A percentile compares a stretch with the other conserved stretches of the same genome.
Evolutionary conservation across 768 basidiomycete genomes (phyloP).

Genomic region (Macrocybe gigantea): DNA sequence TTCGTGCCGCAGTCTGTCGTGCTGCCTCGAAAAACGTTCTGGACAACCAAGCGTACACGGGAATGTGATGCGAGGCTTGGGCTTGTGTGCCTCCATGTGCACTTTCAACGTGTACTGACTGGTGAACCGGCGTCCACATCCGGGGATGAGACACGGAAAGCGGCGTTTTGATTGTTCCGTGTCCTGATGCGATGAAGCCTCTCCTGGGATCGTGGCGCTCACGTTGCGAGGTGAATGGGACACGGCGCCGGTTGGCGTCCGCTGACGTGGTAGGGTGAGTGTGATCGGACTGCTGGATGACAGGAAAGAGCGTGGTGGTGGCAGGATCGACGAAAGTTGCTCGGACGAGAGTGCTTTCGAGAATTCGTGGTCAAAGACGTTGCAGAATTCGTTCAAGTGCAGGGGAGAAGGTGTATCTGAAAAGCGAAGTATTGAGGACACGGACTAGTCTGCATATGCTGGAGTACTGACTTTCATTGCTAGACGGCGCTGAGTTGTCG

Average conservation of each 20-base stretch:
- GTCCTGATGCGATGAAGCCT: conserved; percentile 9
- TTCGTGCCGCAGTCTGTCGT: conserved; percentile 52
- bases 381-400: conserved; percentile 21
- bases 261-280: conserved; percentile 7
- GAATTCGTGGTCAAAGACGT: conserved; percentile 27
- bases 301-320: not conserved
- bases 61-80: conserved; percentile 41
- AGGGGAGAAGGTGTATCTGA: conserved; percentile 27
- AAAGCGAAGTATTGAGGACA: conserved; percentile 1
- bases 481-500: not conserved
- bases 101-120: conserved; percentile 50
- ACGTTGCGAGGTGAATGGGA: conserved; percentile 7
- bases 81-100: conserved; percentile 51
- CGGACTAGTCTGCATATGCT: no score
- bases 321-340: conserved; percentile 11
- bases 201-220: conserved; percentile 12
- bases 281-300: no score
- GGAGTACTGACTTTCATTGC: no score
- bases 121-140: conserved; percentile 44
- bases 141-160: conserved; percentile 41
- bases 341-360: conserved; percentile 19
- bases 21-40: conserved; percentile 50
- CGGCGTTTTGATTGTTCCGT: conserved; percentile 22
- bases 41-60: conserved; percentile 50
- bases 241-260: not conserved